Base-by-base conservation (phyloP, 495 filamentous ascomycete genomes). In the Aspergillus bertholletiae region DNA sequence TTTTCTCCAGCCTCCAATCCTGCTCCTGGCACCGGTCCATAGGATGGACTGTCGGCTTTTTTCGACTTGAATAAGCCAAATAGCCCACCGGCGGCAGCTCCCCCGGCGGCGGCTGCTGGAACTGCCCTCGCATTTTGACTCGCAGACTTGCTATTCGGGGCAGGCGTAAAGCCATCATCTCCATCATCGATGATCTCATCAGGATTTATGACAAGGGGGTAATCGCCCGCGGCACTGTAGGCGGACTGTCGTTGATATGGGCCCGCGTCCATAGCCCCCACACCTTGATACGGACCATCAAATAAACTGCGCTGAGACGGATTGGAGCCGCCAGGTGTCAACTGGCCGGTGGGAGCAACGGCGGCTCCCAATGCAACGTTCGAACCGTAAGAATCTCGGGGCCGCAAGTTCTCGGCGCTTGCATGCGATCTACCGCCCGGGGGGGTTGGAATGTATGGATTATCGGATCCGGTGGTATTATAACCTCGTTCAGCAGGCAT, bases 161-260 rank as follows among this genome's bases (percentile, higher is more conserved):
- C 73, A 58, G 59, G 70, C 52, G 52, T 66, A 45, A 91, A 78
- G 4, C 86, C 89, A 57, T 96, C 91, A 60, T 96, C 91, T 7
- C 87, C 90, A 61, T 96, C 90, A 61, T 96, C 91, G 3, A 80
- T 84, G 50, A 95, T 92, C 2, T 86, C 85, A 55, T 87, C 82
- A 0, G 90, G 90, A 62, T 96, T 86, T 47, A 95, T 84, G 17
- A 74, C 72, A 15, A 78, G 74, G 7, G 79, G 54, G 55, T 72
- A 56, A 81, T 68, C 53, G 60, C 66, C 52, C 71, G 77, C 67
- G 17, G 34, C 15, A 83, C 81, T 76, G 26, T 80, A 83, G 5
- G 77, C 75, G 2, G 86, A 86, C 51, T 83, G 78, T 51, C 77
- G 75, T 52, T 84, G 78, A 58, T 88, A 85, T 0, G 81, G 81